Percentiles rank a stretch among this genome's conserved stretches.
phyloP scores from a whole-genome alignment of 2,329 filamentous ascomycete genomes.

The Sporothrix curviconia region DNA sequence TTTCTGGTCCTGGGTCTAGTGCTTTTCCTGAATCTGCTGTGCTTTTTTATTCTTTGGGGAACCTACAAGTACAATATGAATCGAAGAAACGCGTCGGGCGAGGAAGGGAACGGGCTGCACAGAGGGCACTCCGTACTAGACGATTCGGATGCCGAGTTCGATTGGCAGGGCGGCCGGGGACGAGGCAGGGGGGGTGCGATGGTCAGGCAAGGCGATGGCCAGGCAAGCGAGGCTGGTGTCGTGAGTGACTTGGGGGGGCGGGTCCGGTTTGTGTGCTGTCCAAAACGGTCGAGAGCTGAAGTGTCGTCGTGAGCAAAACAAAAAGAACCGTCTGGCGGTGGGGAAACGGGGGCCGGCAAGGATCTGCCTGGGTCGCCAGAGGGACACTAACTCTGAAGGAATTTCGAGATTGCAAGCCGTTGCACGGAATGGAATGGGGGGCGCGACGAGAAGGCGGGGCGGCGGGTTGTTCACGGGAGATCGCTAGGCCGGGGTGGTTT shows the following conservation, averaged over 20 bases:
- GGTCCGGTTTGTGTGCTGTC: neutral
- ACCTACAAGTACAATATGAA: neutral
- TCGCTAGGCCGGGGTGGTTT: too few species aligned
- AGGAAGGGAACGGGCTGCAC: neutral
- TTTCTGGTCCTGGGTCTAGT: too few species aligned
- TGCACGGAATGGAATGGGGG: constrained; percentile 4
- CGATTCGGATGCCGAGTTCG: neutral
- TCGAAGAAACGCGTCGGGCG: neutral
- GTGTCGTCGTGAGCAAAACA: neutral
- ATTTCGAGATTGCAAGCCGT: constrained; percentile 1
- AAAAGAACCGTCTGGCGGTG: neutral
- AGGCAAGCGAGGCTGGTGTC: constrained; percentile 2
- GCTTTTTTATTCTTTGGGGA: neutral
- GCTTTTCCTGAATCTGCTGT: neutral
- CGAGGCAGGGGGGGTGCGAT: neutral
- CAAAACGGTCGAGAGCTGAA: too few species aligned
- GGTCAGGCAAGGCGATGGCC: neutral
- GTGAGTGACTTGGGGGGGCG: too few species aligned
- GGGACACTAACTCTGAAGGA: constrained; percentile 3
- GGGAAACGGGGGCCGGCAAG: neutral
- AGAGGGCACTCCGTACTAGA: too few species aligned
- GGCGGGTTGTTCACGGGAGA: neutral
- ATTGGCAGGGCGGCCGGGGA: neutral
- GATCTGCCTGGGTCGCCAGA: constrained; percentile 1
- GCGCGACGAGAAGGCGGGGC: neutral